Conservation (phyloP, 257 asterid genomes). For the Solanum piurae region DNA sequence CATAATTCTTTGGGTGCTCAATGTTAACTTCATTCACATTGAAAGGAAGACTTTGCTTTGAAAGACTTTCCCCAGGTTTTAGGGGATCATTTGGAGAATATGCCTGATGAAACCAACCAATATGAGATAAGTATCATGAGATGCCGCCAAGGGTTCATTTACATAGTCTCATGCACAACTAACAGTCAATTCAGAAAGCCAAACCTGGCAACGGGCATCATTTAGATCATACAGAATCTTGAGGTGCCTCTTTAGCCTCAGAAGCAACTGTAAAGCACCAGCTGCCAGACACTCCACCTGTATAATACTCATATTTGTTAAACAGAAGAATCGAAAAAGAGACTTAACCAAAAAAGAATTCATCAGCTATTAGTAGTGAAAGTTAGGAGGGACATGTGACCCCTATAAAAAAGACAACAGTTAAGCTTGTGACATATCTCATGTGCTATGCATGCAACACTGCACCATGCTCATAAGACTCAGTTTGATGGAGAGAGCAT, state of each 20-base stretch:
- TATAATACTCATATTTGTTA: neutral
- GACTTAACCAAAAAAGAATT: neutral
- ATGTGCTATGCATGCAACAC: neutral
- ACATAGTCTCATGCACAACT: neutral
- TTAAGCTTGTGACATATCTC: neutral
- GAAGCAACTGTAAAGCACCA: slow-evolving; percentile 81
- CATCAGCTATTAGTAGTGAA: neutral
- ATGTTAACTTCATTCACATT: slow-evolving; percentile 45
- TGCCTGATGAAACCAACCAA: slow-evolving; percentile 28
- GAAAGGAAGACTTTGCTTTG: slow-evolving; percentile 58
- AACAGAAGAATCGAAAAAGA: slow-evolving; percentile 1
- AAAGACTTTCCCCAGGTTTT: slow-evolving; percentile 65
- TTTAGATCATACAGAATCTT: slow-evolving; percentile 77
- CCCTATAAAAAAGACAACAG: neutral
- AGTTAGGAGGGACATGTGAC: neutral
- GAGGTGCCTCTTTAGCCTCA: slow-evolving; percentile 89
- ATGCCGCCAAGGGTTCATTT: neutral
- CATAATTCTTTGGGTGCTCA: slow-evolving; percentile 55
- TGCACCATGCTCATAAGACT: neutral
- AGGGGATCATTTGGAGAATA: slow-evolving; percentile 75
- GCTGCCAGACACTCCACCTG: slow-evolving; percentile 85
- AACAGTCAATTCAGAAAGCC: neutral
- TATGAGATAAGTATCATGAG: neutral
- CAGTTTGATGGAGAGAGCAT: neutral
- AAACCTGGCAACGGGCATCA: slow-evolving; percentile 90